Evolutionary conservation across 2,329 filamentous ascomycete species (phyloP).

Genomic region (Ceratocystis huliohia): DNA sequence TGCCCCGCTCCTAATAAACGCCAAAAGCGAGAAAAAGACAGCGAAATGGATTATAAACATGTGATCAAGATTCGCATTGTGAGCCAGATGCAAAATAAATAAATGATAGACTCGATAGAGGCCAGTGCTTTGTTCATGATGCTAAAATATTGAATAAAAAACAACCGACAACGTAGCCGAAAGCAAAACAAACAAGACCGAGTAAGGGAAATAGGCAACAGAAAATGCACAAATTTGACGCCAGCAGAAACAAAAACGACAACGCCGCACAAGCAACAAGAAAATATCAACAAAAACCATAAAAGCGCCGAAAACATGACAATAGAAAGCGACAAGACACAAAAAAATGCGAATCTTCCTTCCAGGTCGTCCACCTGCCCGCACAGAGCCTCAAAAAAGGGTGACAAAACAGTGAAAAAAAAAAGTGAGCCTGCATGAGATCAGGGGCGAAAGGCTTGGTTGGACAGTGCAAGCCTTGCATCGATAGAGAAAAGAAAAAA

Average conservation of each 20-base stretch:
- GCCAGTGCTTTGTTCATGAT: slow-evolving; percentile 7
- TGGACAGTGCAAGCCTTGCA: background rate
- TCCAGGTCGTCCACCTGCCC: background rate
- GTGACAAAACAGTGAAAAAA: background rate
- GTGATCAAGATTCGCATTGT: background rate
- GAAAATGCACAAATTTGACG: slow-evolving; percentile 10
- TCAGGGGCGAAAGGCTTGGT: background rate
- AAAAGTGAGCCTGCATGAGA: background rate
- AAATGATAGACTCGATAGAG: slow-evolving; percentile 2
- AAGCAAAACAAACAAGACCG: background rate
- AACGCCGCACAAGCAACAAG: slow-evolving; percentile 8
- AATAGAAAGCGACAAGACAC: slow-evolving; percentile 1
- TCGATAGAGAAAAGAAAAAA: background rate
- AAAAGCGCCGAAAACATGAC: slow-evolving; percentile 9
- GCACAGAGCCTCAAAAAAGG: too few relatives aligned
- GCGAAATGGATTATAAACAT: too few relatives aligned
- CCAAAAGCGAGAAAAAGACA: background rate
- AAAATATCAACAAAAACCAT: slow-evolving; percentile 4
- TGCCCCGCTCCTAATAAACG: background rate
- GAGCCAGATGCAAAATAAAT: background rate
- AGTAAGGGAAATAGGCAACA: slow-evolving; percentile 7
- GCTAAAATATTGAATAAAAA: slow-evolving; percentile 10
- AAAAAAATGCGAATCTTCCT: slow-evolving; percentile 6
- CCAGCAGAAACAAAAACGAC: background rate
- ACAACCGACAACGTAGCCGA: slow-evolving; percentile 9